Base-by-base conservation (phyloP, 2,329 filamentous ascomycete species). In the Graphiopsis chlorocephala region DNA sequence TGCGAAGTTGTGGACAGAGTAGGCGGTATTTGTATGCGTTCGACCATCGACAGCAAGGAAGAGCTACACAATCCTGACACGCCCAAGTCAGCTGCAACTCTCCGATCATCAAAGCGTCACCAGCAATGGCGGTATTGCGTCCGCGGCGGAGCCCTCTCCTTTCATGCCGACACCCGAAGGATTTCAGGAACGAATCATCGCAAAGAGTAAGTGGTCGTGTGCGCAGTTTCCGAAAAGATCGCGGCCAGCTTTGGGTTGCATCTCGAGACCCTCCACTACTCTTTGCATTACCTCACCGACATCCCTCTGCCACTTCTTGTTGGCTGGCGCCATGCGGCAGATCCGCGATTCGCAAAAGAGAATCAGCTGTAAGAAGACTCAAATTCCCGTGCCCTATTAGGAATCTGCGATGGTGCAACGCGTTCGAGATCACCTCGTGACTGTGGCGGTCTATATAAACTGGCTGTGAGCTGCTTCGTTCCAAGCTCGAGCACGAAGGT, bases 131-230 rank as follows among this genome's bases (percentile, higher is more conserved):
- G 50, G 25, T 20, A 28, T 17, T 53, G 26, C 26, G 17, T n/a
- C 25, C n/a, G 31, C n/a, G 31, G n/a, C 53, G 53, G 31, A 56
- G 53, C 53, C n/a, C 29, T 23, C 53, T 56, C 53, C 53, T 23
- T 12, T 20, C 8, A 12, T 33, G 28, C 53, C n/a, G 28, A 29
- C 17, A 12, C 17, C 50, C 50, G 50, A 53, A 45, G 23, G 38
- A 28, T n/a, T 10, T 28, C 10, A 42, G 56, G 64, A 65, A 63
- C 38, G 20, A 61, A 61, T 60, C 42, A 65, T 59, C 57, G 29
- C 15, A 60, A 42, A 15, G 23, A 11, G 55, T n/a, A 56, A 14
- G 47, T 42, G 31, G 61, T 50, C 63, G 45, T 50, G 58, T 52
- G 61, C 52, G 29, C 64, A 64, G 10, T 38, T 47, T 42, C 64